Base-by-base conservation (phyloP, 306 rosid genomes). In the Malus sieversii region DNA sequence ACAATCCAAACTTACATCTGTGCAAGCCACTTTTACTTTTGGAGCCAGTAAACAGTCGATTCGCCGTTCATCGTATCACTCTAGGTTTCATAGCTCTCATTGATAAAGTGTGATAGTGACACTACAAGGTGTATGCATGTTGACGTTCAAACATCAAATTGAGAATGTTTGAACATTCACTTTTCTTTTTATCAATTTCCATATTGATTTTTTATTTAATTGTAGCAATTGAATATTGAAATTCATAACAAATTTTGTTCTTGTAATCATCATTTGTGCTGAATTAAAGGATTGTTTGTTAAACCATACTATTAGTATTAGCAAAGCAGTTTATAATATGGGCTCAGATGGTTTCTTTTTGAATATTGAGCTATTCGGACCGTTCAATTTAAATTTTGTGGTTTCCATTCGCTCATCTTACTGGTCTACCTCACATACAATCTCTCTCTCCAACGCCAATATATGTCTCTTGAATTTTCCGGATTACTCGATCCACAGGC, bases 171-270 rank as follows among this genome's bases (percentile, higher is more conserved):
- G 70, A 74, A 58, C 42, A n/a, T 1, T 57, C 27, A n/a, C 29
- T 20, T 57, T 46, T 40, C 55, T 57, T 25, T 57, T 14, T 64
- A 6, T 32, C 44, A 55, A 9, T 38, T 58, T 44, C 14, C 59
- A 12, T 13, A 42, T 45, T 63, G 2, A 59, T 74, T 20, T 59
- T 73, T 46, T 23, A 13, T 30, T 35, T 59, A 42, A 35, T 58
- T 16, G 5, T 18, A 59, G 45, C 14, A 4, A 8, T 58, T 58
- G 40, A 66, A 46, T 42, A 57, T 73, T 68, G 53, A 7, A 19
- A 68, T 77, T 73, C 79, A 30, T 67, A 10, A 68, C 63, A 62
- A 51, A 25, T 59, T 65, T 73, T 60, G 76, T 60, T 44, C 60
- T 23, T 55, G 32, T 70, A 48, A 45, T 58, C 38, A 27, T 14